A percentile compares a stretch with the other conserved stretches of the same genome.
phyloP scores from a whole-genome alignment of 2,329 filamentous ascomycete genomes.

The Tolypocladium amazonense region DNA sequence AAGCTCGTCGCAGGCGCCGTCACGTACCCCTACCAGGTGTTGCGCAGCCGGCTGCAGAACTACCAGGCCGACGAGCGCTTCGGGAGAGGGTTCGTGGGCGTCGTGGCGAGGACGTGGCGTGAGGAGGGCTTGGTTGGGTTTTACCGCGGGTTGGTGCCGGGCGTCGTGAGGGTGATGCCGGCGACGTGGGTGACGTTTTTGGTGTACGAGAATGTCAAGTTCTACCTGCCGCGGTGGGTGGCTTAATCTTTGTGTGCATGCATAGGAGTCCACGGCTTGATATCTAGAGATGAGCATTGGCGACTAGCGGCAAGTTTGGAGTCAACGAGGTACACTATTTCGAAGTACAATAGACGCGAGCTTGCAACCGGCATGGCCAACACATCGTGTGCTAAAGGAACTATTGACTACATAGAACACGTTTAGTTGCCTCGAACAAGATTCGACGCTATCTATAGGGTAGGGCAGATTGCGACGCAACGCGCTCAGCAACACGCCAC shows the following conservation, averaged over 20 bases:
- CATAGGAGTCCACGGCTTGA: background rate
- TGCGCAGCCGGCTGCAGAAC: constrained; percentile 79
- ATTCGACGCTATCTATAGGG: background rate
- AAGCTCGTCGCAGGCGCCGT: constrained; percentile 84
- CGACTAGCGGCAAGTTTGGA: background rate
- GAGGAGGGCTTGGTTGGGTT: constrained; percentile 77
- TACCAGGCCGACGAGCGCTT: constrained; percentile 72
- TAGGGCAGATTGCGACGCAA: background rate
- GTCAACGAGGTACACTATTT: background rate
- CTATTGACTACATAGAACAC: background rate
- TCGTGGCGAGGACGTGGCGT: constrained; percentile 61
- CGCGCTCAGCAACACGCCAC: background rate
- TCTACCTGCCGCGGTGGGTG: constrained; percentile 46
- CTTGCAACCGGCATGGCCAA: background rate
- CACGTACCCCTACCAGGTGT: constrained; percentile 92
- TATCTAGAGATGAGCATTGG: background rate
- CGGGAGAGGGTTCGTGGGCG: constrained; percentile 58
- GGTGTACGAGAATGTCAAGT: constrained; percentile 90
- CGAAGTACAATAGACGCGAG: background rate
- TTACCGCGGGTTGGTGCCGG: constrained; percentile 83
- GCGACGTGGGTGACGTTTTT: constrained; percentile 95
- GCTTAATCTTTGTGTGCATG: constrained; percentile 1
- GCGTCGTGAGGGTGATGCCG: constrained; percentile 81
- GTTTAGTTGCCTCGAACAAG: background rate
- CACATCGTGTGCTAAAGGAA: background rate